These are phyloP conservation scores for Biscogniauxia marginata DNA, from an alignment of 2,329 filamentous ascomycete genomes.

Conservation along the genomic window DNA sequence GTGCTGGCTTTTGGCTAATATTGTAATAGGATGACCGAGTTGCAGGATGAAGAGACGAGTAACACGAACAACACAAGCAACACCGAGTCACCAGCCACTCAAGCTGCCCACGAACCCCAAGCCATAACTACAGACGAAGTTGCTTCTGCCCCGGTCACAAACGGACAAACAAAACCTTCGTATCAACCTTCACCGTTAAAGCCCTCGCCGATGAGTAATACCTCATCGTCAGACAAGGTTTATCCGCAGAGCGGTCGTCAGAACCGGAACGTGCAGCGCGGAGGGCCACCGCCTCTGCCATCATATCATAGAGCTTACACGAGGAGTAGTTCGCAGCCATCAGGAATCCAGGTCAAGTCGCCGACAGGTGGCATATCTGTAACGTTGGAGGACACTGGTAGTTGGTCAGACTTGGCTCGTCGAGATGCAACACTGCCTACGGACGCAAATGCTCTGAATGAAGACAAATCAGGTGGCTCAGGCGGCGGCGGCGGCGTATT, in stretches of 20 bases:
- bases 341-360: conserved; percentile 68
- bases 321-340: conserved; percentile 48
- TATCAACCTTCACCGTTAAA: not conserved
- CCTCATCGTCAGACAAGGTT: conserved; percentile 10
- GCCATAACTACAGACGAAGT: conserved; percentile 54
- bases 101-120: conserved; percentile 36
- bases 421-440: conserved; percentile 74
- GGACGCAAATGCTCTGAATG: conserved; percentile 58
- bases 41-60: conserved; percentile 26
- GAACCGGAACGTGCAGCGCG: conserved; percentile 5
- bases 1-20: not conserved
- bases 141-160: conserved; percentile 37
- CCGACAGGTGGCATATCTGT: conserved; percentile 86
- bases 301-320: conserved; percentile 49
- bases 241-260: conserved; percentile 9
- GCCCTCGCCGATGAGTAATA: not conserved
- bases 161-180: conserved; percentile 21
- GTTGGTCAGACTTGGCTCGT: conserved; percentile 87
- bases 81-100: conserved; percentile 12
- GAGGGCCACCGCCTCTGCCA: conserved; percentile 32
- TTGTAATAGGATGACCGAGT: conserved; percentile 36
- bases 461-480: conserved; percentile 53
- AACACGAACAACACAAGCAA: conserved; percentile 9
- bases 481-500: conserved; percentile 77
- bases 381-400: conserved; percentile 82